These are phyloP conservation scores for Echinosophora koreensis DNA, from an alignment of 306 rosid species.

Conservation along the genomic window DNA sequence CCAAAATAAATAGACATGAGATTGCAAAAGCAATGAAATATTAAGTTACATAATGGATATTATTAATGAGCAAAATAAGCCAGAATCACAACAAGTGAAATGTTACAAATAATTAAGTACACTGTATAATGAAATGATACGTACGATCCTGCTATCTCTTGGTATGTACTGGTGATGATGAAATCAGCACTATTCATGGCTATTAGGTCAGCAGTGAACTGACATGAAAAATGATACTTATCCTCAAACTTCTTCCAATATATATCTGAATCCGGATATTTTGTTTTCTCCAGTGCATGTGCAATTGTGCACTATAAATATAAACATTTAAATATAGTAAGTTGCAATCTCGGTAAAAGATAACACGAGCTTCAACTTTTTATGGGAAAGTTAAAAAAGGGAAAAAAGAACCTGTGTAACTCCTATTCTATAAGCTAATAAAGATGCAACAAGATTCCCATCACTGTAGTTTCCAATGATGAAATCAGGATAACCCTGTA, in stretches of 20 bases:
- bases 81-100: constrained; percentile 15
- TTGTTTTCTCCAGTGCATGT: constrained; percentile 86
- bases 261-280: constrained; percentile 82
- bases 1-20: constrained; percentile 11
- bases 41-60: constrained; percentile 17
- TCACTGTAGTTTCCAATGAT: constrained; percentile 97
- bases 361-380: constrained; percentile 22
- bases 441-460: constrained; percentile 93
- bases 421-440: constrained; percentile 91
- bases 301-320: constrained; percentile 79
- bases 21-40: constrained; percentile 7
- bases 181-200: constrained; percentile 90
- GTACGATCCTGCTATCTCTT: constrained; percentile 97
- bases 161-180: constrained; percentile 89
- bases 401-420: constrained; percentile 75
- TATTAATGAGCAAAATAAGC: neutral
- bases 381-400: constrained; percentile 19
- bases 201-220: constrained; percentile 81
- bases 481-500: constrained; percentile 85
- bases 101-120: constrained; percentile 16
- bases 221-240: constrained; percentile 84
- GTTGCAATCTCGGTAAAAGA: constrained; percentile 30
- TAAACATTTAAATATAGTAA: constrained; percentile 30
- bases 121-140: constrained; percentile 46
- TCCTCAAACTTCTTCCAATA: constrained; percentile 90